phyloP scores from a whole-genome alignment of 768 basidiomycete species.

The Chlorophyllum brunneum region DNA sequence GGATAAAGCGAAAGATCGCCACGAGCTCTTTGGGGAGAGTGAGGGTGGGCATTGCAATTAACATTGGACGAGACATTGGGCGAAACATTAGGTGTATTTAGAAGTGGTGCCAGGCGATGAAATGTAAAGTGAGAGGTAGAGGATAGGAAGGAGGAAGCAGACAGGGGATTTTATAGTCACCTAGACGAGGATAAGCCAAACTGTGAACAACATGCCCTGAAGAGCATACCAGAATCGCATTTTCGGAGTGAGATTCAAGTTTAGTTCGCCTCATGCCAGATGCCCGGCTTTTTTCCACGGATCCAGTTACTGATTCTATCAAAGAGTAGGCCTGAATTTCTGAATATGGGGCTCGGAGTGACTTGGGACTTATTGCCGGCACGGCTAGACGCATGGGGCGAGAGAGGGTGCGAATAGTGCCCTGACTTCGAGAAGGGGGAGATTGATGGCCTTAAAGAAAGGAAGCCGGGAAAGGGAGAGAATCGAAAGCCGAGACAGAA shows the following conservation, averaged over 20 bases:
- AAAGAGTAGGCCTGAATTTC: not conserved
- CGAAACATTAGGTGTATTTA: not conserved
- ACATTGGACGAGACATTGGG: too few relatives aligned
- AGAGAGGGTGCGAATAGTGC: not conserved
- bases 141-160: not conserved
- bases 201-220: constrained; percentile 5
- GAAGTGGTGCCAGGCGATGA: not conserved
- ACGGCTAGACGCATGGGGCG: not conserved
- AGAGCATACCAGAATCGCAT: constrained; percentile 7
- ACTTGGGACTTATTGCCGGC: not conserved
- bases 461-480: not conserved
- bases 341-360: not conserved
- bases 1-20: not conserved
- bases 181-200: not conserved
- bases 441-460: not conserved
- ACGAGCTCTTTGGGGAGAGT: not conserved
- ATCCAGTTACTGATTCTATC: not conserved
- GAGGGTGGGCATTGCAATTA: too few relatives aligned
- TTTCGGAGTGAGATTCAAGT: constrained; percentile 2
- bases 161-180: not conserved
- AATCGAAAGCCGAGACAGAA: not conserved
- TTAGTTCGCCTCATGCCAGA: constrained; percentile 6
- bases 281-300: constrained; percentile 7
- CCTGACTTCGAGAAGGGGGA: not conserved
- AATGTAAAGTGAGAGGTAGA: not conserved